Conservation (phyloP, 345 rosid species). For the Melaleuca alternifolia region DNA sequence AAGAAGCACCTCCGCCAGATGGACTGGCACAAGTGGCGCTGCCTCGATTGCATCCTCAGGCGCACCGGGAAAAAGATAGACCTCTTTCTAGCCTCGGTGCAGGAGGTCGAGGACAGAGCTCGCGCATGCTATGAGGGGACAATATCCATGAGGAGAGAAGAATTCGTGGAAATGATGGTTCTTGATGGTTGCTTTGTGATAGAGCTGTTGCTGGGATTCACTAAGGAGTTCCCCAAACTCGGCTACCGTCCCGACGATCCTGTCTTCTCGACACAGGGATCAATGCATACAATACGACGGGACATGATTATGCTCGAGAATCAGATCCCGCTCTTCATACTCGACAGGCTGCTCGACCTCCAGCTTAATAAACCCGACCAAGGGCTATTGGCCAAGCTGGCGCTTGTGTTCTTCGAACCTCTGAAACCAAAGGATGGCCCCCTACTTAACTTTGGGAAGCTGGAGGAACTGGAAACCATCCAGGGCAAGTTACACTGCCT, state of each 20-base stretch:
- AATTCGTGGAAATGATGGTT: conserved; percentile 71
- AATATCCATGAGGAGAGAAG: conserved; percentile 39
- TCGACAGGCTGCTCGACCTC: conserved; percentile 46
- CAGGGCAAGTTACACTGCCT: no score
- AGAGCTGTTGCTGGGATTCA: conserved; percentile 60
- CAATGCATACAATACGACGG: conserved; percentile 69
- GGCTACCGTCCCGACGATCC: conserved; percentile 74
- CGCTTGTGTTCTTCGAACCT: conserved; percentile 66
- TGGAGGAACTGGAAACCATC: no score
- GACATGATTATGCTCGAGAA: conserved; percentile 89
- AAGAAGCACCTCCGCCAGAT: conserved; percentile 46
- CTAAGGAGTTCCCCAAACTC: conserved; percentile 42
- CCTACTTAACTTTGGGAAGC: no score
- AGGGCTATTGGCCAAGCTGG: conserved; percentile 50
- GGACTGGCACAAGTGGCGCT: conserved; percentile 83
- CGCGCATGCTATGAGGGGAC: conserved; percentile 58
- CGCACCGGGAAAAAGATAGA: conserved; percentile 36
- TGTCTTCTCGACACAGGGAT: conserved; percentile 65
- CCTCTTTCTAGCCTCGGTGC: conserved; percentile 41
- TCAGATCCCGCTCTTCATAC: no score
- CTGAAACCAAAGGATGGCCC: no score
- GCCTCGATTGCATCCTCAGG: conserved; percentile 47
- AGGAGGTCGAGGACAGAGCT: conserved; percentile 53
- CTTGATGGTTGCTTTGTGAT: conserved; percentile 67
- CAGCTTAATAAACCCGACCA: conserved; percentile 33